Conservation (phyloP, 2,329 filamentous ascomycete species). For the Fusarium metavorans region DNA sequence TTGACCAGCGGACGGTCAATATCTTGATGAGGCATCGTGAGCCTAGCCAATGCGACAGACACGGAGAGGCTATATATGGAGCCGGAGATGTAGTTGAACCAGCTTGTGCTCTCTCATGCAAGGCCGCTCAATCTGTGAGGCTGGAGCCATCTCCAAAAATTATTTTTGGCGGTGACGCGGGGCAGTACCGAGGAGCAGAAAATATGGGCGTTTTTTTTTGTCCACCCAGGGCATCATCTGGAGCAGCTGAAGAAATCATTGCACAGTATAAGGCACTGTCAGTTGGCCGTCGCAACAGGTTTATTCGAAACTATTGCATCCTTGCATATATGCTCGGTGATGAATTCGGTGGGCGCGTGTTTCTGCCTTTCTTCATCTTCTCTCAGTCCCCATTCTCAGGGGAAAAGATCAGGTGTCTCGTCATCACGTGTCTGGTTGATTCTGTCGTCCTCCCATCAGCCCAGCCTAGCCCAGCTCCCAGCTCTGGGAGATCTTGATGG, state of each 20-base stretch:
- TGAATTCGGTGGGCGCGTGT: not conserved
- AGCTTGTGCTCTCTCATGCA: conserved; percentile 32
- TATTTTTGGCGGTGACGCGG: conserved; percentile 48
- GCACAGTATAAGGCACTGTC: not conserved
- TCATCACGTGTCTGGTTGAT: not conserved
- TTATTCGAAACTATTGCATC: not conserved
- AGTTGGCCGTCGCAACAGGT: not conserved
- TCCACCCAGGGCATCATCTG: not conserved
- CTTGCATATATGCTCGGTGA: not conserved
- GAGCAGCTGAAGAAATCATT: not conserved
- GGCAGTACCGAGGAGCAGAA: conserved; percentile 26
- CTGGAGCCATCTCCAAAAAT: conserved; percentile 41
- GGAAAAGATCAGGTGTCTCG: not conserved
- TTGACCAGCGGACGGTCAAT: conserved; percentile 76
- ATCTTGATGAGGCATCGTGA: conserved; percentile 68
- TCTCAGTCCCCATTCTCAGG: not conserved
- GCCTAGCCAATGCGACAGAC: conserved; percentile 15
- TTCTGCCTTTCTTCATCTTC: not conserved
- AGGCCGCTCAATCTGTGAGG: conserved; percentile 33
- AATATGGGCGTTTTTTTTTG: not conserved
- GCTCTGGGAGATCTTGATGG: conserved; percentile 2
- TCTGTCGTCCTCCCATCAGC: conserved; percentile 4
- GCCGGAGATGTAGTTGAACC: conserved; percentile 22
- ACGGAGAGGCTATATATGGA: conserved; percentile 10
- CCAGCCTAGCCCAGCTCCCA: not conserved